phyloP scores from a whole-genome alignment of 2,329 filamentous ascomycete species.

The Colletotrichum echinochloae region DNA sequence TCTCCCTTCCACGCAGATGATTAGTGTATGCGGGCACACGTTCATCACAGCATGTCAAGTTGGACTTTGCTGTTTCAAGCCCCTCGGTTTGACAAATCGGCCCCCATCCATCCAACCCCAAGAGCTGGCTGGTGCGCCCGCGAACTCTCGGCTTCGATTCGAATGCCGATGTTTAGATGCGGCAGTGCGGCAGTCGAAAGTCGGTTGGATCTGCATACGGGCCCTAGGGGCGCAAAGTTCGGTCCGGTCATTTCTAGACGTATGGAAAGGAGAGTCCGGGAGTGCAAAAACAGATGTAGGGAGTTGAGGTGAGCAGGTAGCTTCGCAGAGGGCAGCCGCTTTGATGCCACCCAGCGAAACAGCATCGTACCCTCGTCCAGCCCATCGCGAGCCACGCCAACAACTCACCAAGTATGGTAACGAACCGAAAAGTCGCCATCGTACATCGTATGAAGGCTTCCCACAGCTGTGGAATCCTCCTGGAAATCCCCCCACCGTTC shows the following conservation, averaged over 20 bases:
- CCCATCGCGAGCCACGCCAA: neutral
- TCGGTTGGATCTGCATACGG: neutral
- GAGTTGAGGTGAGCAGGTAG: slow-evolving; percentile 6
- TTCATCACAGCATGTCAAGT: slow-evolving; percentile 20
- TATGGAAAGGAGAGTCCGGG: slow-evolving; percentile 1
- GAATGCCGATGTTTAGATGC: slow-evolving; percentile 34
- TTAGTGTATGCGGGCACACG: slow-evolving; percentile 9
- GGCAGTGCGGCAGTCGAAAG: neutral
- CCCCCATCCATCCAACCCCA: slow-evolving; percentile 1
- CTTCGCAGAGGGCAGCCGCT: slow-evolving; percentile 13
- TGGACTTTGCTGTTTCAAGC: slow-evolving; percentile 36
- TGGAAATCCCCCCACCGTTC: slow-evolving; percentile 9
- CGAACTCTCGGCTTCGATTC: slow-evolving; percentile 26
- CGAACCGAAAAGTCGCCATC: slow-evolving; percentile 6
- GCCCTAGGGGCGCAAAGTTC: neutral
- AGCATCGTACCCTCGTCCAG: slow-evolving; percentile 17
- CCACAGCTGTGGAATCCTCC: slow-evolving; percentile 3
- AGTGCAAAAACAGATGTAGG: slow-evolving; percentile 29
- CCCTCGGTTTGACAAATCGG: slow-evolving; percentile 16
- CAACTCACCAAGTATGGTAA: neutral
- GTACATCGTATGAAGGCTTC: slow-evolving; percentile 12
- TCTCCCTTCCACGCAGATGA: slow-evolving; percentile 2
- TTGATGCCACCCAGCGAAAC: slow-evolving; percentile 37
- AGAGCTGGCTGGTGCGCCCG: slow-evolving; percentile 17
- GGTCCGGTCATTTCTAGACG: neutral